Evolutionary conservation across 768 basidiomycete species (phyloP), one percentile per base, ranked within the genome.

Genomic region (Lyophyllum atratum): DNA sequence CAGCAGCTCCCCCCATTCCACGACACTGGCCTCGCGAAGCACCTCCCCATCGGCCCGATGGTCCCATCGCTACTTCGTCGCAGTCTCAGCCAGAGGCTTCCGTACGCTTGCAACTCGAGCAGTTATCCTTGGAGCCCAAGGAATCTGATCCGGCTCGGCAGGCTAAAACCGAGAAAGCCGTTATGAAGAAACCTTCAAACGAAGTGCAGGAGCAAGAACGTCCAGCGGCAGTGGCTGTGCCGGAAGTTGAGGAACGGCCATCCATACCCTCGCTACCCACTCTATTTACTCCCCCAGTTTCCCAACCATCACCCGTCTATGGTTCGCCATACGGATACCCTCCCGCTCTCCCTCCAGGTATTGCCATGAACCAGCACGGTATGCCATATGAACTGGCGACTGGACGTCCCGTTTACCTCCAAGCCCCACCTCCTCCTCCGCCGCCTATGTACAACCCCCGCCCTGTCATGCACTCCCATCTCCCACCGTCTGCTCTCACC

Each of bases 321-420:
- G 79, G 81, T n/a, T 85, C 91, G 9, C 82, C 89, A 15, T 93
- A 89, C 53, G 74, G 75, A 2, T 90, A 83, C 67, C 75, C 78
- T 6, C 70, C 79, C 7, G 59, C 87, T 19, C 82, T 91, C n/a
- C 86, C 90, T 3, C 85, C 85, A 14, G 92, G 92, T 47, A 79
- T 92, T 49, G 90, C 81, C 14, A 72, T 92, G 66, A 86, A 85
- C 61, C 82, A 85, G 52, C 86, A 89, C 58, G 92, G 92, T 29
- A 79, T 91, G 74, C 78, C 90, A n/a, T 93, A 87, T 66, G 92
- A 93, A 70, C 67, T 92, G 50, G 85, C 90, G 14, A 92, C 90
- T 4, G 92, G 92, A 39, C 90, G 89, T 37, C 83, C 90, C 11
- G 86, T 93, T 31, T 88, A 87, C 64, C 76, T 93, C 26, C 82